Percentiles rank a stretch among this genome's conserved stretches.
phyloP scores from a whole-genome alignment of 257 asterid genomes.

The Cordia subcordata region DNA sequence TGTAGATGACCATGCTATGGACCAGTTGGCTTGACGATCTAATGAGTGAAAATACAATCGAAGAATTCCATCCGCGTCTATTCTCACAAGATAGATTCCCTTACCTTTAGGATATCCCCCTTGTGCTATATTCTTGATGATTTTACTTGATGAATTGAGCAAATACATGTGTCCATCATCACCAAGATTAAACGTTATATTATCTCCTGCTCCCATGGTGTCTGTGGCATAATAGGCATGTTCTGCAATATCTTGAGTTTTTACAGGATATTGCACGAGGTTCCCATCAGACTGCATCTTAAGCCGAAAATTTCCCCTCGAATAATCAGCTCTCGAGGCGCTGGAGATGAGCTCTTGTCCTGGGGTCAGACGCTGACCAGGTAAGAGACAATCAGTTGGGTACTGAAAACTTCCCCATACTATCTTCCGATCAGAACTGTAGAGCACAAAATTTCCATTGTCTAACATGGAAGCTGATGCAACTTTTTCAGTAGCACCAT shows the following conservation, averaged over 20 bases:
- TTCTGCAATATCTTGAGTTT: neutral
- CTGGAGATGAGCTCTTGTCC: constrained; percentile 13
- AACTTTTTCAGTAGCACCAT: constrained; percentile 5
- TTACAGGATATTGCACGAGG: constrained; percentile 22
- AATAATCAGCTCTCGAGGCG: constrained; percentile 6
- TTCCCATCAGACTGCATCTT: constrained; percentile 23
- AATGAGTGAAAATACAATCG: constrained; percentile 19
- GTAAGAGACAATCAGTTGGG: constrained; percentile 22
- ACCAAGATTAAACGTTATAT: constrained; percentile 9
- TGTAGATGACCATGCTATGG: constrained; percentile 11
- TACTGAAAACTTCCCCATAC: constrained; percentile 14
- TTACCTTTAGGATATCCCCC: neutral
- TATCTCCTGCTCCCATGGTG: neutral
- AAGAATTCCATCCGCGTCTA: constrained; percentile 24
- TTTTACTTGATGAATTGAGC: constrained; percentile 1
- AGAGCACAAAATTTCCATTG: constrained; percentile 20
- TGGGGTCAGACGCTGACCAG: constrained; percentile 15
- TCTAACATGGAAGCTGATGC: constrained; percentile 17
- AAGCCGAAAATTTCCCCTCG: constrained; percentile 19
- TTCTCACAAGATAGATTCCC: constrained; percentile 7
- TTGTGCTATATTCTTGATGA: no score
- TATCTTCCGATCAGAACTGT: neutral
- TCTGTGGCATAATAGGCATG: constrained; percentile 13
- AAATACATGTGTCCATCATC: constrained; percentile 1
- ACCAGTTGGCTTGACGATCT: neutral